Conservation (phyloP, 192 early-diverging fungal species). For the Entomortierella parvispora region DNA sequence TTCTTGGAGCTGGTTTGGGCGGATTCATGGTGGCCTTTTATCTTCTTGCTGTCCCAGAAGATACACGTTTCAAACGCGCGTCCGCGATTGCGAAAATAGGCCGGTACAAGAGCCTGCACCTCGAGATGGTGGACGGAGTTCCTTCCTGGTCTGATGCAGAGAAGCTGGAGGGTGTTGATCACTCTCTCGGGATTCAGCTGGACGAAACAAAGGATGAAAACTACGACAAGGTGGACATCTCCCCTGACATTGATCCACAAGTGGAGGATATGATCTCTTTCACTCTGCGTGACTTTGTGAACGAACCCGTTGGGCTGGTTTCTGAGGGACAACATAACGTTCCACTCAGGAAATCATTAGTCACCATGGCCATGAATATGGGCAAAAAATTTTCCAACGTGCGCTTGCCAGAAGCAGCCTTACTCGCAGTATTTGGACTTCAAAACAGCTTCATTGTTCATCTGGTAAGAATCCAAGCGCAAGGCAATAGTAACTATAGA, state of each 20-base stretch:
- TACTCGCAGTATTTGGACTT: conserved; percentile 59
- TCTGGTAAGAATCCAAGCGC: conserved; percentile 57
- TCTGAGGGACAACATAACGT: conserved; percentile 42
- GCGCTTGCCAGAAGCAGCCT: conserved; percentile 57
- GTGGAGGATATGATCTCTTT: conserved; percentile 47
- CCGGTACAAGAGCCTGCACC: conserved; percentile 3
- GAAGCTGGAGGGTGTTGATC: conserved; percentile 8
- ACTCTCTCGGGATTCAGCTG: neutral
- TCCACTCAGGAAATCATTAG: conserved; percentile 34
- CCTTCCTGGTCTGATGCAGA: conserved; percentile 8
- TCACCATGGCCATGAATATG: conserved; percentile 54
- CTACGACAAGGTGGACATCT: conserved; percentile 18
- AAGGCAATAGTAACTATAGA: neutral
- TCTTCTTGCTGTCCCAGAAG: conserved; percentile 35
- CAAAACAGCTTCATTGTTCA: conserved; percentile 68
- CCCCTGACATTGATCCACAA: conserved; percentile 33
- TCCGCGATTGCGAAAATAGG: conserved; percentile 29
- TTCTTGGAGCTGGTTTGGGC: conserved; percentile 31
- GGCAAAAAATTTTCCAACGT: conserved; percentile 34
- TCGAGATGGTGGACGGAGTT: conserved; percentile 29
- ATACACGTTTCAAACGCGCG: conserved; percentile 30
- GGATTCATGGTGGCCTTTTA: conserved; percentile 36
- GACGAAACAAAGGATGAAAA: conserved; percentile 9
- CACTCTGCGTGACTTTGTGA: conserved; percentile 44
- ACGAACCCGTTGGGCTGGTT: conserved; percentile 33